Base-by-base conservation (phyloP, 345 rosid genomes). In the Rhizophora mangle region DNA sequence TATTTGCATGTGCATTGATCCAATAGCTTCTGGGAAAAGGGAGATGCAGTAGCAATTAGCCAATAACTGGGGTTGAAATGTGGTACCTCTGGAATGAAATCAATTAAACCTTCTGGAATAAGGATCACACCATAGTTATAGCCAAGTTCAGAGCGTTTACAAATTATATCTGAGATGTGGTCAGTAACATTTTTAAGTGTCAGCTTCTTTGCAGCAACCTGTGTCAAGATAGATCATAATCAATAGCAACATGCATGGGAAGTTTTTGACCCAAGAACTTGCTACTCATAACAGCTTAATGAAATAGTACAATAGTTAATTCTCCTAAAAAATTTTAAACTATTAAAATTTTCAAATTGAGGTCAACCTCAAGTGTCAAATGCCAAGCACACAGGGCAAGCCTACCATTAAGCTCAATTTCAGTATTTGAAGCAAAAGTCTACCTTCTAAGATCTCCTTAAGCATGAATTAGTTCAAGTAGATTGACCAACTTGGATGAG, bases 91-190 rank as follows among this genome's bases (percentile, higher is more conserved):
- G 99, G 99, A 76, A 95, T 92, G 82, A 95, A 95, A 75, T 95
- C 99, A 74, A 95, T 95, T 39, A 95, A 85, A 77, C 99, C 99
- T 88, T 95, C 99, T 7, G 98, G 99, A 74, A 95, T 83, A 69
- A 95, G 97, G 65, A 92, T 76, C 73, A 92, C 99, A 65, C 99
- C 99, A 30, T 95, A 92, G 76, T 92, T 95, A 77, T 87, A 92
- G 59, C 91, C 92, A 69, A 75, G 77, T 60, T 76, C 82, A 18
- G 87, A 81, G 22, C 98, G 94, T 74, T 86, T 92, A 74, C 86
- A 87, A 70, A 95, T 76, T 47, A 92, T 81, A 79, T 92, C 90
- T 30, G 88, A 97, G 11, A 95, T 92, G 78, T 95, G 80, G 73
- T 87, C 96, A 1, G 96, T 92, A 46, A 95, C 98, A 72, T 80